These are phyloP conservation scores for Lumnitzera littorea DNA, from an alignment of 345 rosid genomes.

Conservation along the genomic window DNA sequence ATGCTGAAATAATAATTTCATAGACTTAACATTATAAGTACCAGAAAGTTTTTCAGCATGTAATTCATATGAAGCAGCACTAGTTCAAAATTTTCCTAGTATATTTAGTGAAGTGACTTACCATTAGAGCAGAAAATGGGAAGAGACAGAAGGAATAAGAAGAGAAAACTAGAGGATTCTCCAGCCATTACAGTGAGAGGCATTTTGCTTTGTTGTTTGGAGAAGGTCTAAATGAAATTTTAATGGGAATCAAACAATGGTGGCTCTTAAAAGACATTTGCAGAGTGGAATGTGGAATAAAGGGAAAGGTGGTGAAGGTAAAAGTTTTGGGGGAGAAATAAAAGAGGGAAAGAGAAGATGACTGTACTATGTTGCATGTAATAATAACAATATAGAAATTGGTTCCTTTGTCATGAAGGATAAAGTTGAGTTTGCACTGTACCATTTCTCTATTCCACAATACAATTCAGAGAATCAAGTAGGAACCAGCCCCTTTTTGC, in stretches of 20 bases:
- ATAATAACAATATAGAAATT: slow-evolving; percentile 10
- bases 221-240: slow-evolving; percentile 16
- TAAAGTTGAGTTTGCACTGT: slow-evolving; percentile 10
- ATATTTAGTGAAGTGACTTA: slow-evolving; percentile 9
- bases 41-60: background rate
- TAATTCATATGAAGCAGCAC: background rate
- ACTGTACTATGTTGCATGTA: background rate
- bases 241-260: slow-evolving; percentile 8
- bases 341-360: slow-evolving; percentile 5
- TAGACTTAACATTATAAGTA: background rate
- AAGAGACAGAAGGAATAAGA: slow-evolving; percentile 33
- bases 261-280: slow-evolving; percentile 21
- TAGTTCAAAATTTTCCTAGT: background rate
- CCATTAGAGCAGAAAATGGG: slow-evolving; percentile 30
- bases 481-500: too few relatives aligned
- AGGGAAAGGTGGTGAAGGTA: slow-evolving; percentile 14
- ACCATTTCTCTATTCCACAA: background rate
- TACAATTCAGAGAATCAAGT: too few relatives aligned
- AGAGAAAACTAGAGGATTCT: slow-evolving; percentile 20
- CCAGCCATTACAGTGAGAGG: slow-evolving; percentile 32
- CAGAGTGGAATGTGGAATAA: slow-evolving; percentile 14
- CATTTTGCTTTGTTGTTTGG: slow-evolving; percentile 10
- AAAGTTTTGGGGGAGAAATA: slow-evolving; percentile 11
- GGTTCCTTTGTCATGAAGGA: slow-evolving; percentile 58
- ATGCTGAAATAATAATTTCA: too few relatives aligned